Base-by-base conservation (phyloP, 2,329 filamentous ascomycete species). In the Claviceps lovelessii region DNA sequence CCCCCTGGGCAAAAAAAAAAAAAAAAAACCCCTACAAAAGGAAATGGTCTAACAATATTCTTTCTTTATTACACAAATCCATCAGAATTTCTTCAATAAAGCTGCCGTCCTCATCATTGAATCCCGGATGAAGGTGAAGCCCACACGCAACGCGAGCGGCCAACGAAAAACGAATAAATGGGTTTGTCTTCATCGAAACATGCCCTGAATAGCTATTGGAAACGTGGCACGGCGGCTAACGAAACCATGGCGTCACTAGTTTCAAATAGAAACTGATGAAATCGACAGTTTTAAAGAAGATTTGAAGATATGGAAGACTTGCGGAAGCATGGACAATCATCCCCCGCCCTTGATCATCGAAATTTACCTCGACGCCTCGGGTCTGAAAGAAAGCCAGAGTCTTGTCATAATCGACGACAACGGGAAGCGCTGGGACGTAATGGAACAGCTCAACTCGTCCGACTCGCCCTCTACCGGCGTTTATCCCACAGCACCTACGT, bases 191-290 rank as follows among this genome's bases (percentile, higher is more conserved):
- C 48, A 33, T 54, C 47, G 17, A 13, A 6, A 41, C 23, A 19
- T 11, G 47, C 49, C 11, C 2, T 11, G 17, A 35, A 19, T 19
- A 1, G 13, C 5, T 44, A 17, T 19, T 28, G 19, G 2, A 42
- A 13, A 42, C 23, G 28, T 23, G 28, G 17, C 29, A 19, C n/a
- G 39, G 33, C 23, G n/a, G 5, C 52, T 53, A 53, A 53, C 45
- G 17, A 28, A 41, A 39, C 17, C 44, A 49, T 37, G 44, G 15
- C 37, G 23, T 31, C 33, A 39, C 49, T 64, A 97, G 93, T 98
- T 96, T 72, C 94, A 95, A 74, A 83, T 96, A 61, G 86, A 95
- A 61, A 85, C 95, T 48, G 87, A 95, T 62, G 93, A 98, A 63
- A 91, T 91, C 59, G 88, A 95, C 65, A 83, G 87, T 57, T 90